phyloP scores from a whole-genome alignment of 768 basidiomycete species.

The Mycena capillaripes region DNA sequence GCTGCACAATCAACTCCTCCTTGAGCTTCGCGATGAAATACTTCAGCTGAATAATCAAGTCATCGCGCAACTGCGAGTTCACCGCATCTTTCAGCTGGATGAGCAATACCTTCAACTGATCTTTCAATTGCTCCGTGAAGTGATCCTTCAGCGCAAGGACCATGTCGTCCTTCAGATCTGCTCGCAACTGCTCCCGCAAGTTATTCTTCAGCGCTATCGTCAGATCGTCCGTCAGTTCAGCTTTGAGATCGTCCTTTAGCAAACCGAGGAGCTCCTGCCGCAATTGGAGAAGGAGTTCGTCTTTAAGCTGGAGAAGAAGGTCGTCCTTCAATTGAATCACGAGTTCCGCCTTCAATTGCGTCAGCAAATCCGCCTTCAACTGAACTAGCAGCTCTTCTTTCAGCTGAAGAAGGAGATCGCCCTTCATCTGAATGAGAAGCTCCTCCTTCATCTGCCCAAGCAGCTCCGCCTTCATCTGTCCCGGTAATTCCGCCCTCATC shows the following conservation, averaged over 20 bases:
- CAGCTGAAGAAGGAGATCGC: constrained; percentile 24
- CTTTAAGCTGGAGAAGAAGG: constrained; percentile 30
- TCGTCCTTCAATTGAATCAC: constrained; percentile 22
- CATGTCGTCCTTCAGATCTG: constrained; percentile 35
- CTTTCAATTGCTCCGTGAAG: constrained; percentile 32
- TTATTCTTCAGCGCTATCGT: constrained; percentile 19
- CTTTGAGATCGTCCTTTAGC: constrained; percentile 30
- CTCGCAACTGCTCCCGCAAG: constrained; percentile 32
- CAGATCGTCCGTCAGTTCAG: constrained; percentile 30
- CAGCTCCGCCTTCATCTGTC: constrained; percentile 22
- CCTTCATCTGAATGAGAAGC: constrained; percentile 27
- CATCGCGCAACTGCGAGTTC: constrained; percentile 35
- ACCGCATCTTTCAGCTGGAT: constrained; percentile 30
- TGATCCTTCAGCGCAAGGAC: constrained; percentile 30
- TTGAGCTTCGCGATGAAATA: constrained; percentile 39
- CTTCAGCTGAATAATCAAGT: constrained; percentile 35
- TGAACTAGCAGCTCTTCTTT: constrained; percentile 26
- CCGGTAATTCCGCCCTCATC: constrained; percentile 27
- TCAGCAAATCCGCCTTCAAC: constrained; percentile 19
- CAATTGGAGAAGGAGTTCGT: constrained; percentile 25
- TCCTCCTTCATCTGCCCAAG: constrained; percentile 27
- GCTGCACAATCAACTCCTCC: constrained; percentile 34
- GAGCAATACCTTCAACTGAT: constrained; percentile 29
- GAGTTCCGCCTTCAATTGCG: constrained; percentile 28
- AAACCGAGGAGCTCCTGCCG: constrained; percentile 18